Evolutionary conservation across 2,329 filamentous ascomycete genomes (phyloP), one percentile per base, ranked within the genome.

Genomic region (Fusarium palustre): DNA sequence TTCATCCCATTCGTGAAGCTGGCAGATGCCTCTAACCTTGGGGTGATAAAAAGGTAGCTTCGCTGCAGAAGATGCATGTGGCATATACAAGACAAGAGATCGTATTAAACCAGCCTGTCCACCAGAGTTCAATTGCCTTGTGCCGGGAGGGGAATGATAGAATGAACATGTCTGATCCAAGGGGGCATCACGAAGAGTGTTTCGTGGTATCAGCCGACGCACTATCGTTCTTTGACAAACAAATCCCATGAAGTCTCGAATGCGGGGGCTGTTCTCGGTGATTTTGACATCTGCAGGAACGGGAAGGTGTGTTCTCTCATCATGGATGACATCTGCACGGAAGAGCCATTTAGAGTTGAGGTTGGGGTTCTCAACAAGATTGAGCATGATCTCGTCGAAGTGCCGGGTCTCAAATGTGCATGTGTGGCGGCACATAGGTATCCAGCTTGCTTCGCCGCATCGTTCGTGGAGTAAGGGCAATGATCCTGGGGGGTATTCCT

Each of bases 21-120:
- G 94, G 7, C 90, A 93, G 25, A 97, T 84, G 15, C 88, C 88
- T 53, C 85, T 86, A 24, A 97, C 90, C 54, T 86, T 84, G 24
- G 95, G 95, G 76, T 97, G 94, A 79, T 97, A 98, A 80, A 92
- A 97, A 1, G 95, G 95, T 65, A 96, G 85, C 4, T 91, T 86
- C 16, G 86, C 83, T 13, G 85, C 81, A 2, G 81, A 81, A 33
- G 84, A 78, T 11, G 88, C 84, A 78, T 97, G 94, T 10, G 95
- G 93, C 8, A 92, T 84, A 77, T 97, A 97, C 34, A 97, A 79
- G 18, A 97, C 88, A 7, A 81, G 72, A 15, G 79, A 76, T 57
- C 76, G 72, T 39, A 64, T 33, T 30, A 68, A 72, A 28, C 76
- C 74, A 22, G 79, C 75, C 41, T 64, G 68, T 52, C 71, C 67